Evolutionary conservation across 1,284 basidiomycete species (phyloP).

Genomic region (Ustilago lituana): DNA sequence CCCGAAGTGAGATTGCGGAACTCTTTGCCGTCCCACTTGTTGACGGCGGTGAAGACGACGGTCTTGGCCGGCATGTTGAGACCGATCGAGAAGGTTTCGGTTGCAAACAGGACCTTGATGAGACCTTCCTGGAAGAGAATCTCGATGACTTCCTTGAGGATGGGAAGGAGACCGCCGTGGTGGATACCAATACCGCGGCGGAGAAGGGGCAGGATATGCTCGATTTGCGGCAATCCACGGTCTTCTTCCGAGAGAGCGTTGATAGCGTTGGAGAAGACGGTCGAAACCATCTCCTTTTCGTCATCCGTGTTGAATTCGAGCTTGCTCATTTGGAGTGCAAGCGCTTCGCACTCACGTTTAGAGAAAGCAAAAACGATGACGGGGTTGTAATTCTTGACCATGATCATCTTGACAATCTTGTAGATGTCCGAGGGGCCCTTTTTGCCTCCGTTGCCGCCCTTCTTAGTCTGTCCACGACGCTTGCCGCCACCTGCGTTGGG

Average conservation of each 20-base stretch:
- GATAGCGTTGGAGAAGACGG: constrained; percentile 95
- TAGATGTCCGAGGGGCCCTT: constrained; percentile 98
- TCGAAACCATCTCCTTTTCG: constrained; percentile 86
- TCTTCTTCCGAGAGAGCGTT: constrained; percentile 88
- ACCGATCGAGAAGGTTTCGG: constrained; percentile 99
- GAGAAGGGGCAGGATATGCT: constrained; percentile 89
- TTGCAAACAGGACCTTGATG: constrained; percentile 98
- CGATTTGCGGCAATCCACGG: constrained; percentile 89
- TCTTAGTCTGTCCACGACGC: constrained; percentile 78
- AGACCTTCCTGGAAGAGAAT: constrained; percentile 99
- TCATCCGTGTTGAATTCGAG: constrained; percentile 95
- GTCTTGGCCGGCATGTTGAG: constrained; percentile 99
- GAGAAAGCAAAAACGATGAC: constrained; percentile 99
- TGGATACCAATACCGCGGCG: constrained; percentile 98
- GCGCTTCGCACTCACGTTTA: constrained; percentile 94
- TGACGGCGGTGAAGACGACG: constrained; percentile 93
- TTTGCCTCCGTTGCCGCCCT: constrained; percentile 91
- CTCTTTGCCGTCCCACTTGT: constrained; percentile 95
- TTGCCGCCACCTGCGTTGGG: constrained; percentile 73
- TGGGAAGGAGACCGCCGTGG: constrained; percentile 95
- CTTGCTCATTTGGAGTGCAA: constrained; percentile 91
- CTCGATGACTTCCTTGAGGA: constrained; percentile 98
- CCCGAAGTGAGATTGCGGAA: constrained; percentile 79
- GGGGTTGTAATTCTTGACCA: constrained; percentile 96
- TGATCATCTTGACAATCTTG: constrained; percentile 99